A percentile compares a stretch with the other conserved stretches of the same genome.
These are phyloP conservation scores for Didymella glomerata DNA, from an alignment of 2,329 filamentous ascomycete species.

Conservation along the genomic window DNA sequence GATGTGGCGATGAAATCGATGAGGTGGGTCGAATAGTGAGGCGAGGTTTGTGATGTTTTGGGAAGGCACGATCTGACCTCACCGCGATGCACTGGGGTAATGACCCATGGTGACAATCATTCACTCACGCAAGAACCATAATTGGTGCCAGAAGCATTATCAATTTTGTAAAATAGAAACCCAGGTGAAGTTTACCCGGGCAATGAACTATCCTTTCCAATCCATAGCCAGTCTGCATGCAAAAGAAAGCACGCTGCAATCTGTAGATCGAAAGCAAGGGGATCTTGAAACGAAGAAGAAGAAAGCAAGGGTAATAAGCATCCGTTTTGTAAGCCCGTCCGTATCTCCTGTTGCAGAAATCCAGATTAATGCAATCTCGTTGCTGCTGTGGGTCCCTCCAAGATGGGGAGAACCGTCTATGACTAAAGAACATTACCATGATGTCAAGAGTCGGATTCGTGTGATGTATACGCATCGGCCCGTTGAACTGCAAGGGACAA, in stretches of 20 bases:
- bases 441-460: background rate
- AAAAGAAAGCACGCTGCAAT: background rate
- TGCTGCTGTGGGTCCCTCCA: background rate
- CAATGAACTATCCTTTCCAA: background rate
- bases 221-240: slow-evolving; percentile 1
- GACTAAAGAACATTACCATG: background rate
- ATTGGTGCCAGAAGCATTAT: slow-evolving; percentile 9
- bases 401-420: background rate
- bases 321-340: slow-evolving; percentile 5
- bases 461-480: background rate
- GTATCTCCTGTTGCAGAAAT: background rate
- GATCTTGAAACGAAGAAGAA: background rate
- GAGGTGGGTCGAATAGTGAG: background rate
- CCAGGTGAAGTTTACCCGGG: background rate
- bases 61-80: slow-evolving; percentile 6
- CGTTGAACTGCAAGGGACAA: background rate
- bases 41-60: slow-evolving; percentile 5
- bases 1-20: background rate
- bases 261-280: slow-evolving; percentile 6
- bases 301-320: slow-evolving; percentile 5
- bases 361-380: slow-evolving; percentile 2
- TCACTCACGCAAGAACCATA: background rate
- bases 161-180: slow-evolving; percentile 4
- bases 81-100: background rate
- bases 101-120: background rate